These are phyloP conservation scores for Jatropha podagrica DNA, from an alignment of 441 rosid genomes.

Conservation along the genomic window DNA sequence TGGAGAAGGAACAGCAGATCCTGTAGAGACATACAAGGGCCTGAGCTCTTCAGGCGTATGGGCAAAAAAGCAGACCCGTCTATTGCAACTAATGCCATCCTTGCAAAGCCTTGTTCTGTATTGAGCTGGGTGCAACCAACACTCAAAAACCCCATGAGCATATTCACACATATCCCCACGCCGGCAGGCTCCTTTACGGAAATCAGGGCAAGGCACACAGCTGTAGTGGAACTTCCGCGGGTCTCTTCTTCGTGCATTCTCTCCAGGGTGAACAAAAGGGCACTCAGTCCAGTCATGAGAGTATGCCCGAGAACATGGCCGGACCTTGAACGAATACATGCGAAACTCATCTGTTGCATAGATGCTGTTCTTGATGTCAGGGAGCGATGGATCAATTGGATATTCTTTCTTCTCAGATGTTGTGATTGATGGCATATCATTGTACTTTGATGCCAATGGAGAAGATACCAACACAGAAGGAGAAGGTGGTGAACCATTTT, in stretches of 20 bases:
- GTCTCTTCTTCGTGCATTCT: slow-evolving; percentile 62
- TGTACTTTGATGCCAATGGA: slow-evolving; percentile 30
- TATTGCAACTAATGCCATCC: slow-evolving; percentile 53
- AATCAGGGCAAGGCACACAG: slow-evolving; percentile 69
- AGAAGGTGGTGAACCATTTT: slow-evolving; percentile 31
- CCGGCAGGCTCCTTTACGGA: slow-evolving; percentile 52
- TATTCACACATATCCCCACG: slow-evolving; percentile 63
- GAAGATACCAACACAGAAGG: slow-evolving; percentile 33
- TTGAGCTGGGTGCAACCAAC: slow-evolving; percentile 65
- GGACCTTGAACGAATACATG: slow-evolving; percentile 59
- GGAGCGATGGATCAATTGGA: slow-evolving; percentile 53
- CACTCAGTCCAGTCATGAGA: slow-evolving; percentile 73
- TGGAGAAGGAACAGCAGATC: slow-evolving; percentile 53
- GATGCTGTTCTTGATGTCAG: slow-evolving; percentile 61
- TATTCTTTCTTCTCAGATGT: slow-evolving; percentile 50
- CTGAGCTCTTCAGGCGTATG: slow-evolving; percentile 53
- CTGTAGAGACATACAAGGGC: slow-evolving; percentile 49
- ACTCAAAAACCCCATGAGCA: slow-evolving; percentile 62
- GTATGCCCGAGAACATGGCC: slow-evolving; percentile 61
- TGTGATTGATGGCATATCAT: slow-evolving; percentile 19
- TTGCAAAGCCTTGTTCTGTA: slow-evolving; percentile 63
- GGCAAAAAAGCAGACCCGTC: slow-evolving; percentile 62
- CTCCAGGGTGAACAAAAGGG: slow-evolving; percentile 66
- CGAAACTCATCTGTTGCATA: slow-evolving; percentile 60
- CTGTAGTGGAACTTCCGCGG: slow-evolving; percentile 60